Evolutionary conservation across 306 rosid species (phyloP), one percentile per base, ranked within the genome.

Genomic region (Castanea mollissima): DNA sequence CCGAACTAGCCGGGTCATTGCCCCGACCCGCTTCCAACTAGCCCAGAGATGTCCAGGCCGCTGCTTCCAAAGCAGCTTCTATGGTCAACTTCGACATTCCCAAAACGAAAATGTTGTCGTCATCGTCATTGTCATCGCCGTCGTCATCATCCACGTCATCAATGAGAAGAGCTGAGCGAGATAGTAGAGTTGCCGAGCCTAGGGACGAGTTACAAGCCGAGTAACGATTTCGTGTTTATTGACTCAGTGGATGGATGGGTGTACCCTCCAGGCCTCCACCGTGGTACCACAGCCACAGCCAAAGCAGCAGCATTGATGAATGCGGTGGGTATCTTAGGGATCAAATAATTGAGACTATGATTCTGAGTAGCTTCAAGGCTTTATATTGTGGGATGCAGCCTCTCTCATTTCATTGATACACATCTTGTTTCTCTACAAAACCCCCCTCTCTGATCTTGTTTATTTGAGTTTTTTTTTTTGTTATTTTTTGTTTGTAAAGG

Each of bases 31-130:
- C 69, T 1, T 92, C 99, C 29, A 84, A 67, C 86, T 86, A 94
- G 1, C 99, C 99, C 3, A 85, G 87, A 2, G 97, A 95, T 21
- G 97, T 95, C 16, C 99, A 95, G 65, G 90, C 92, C 3, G 98
- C 99, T 4, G 99, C 99, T 1, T 73, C 92, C 1, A 88, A 91
- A 65, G 99, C 99, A 20, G 98, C 99, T 1, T 78, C 92, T 14
- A 93, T 95, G 98, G 91, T 49, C 16, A 15, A 82, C 21, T 19
- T 73, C 2, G 81, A 83, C 1, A 67, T 55, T 10, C 54, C 71
- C 0, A 72, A 77, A 0, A 14, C 87, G 1, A 32, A 73, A 3
- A 56, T 91, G 3, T 80, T 78, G 0, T 5, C 87, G 0, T 25
- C 85, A 1, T 23, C 23, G 23, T 23, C 23, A 23, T 23, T 23